Conservation (phyloP, 2,329 filamentous ascomycete genomes). For the Trichoderma sp. region DNA sequence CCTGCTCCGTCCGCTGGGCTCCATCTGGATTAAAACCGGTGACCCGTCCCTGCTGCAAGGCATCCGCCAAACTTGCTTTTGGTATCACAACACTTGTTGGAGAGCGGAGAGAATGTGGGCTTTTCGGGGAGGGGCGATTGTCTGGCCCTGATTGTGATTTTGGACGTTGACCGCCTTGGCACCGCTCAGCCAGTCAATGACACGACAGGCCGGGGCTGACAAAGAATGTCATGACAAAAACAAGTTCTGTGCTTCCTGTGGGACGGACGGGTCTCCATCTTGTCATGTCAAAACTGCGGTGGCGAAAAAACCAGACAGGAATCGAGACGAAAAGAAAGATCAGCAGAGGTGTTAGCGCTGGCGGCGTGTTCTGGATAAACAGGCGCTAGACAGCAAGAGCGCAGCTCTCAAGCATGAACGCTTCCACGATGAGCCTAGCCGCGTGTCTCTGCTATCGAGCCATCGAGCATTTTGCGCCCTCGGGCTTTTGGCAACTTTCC, state of each 20-base stretch:
- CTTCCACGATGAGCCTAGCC: slow-evolving; percentile 1
- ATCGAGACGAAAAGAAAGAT: neutral
- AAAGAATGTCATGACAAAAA: neutral
- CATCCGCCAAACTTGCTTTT: neutral
- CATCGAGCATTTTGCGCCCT: neutral
- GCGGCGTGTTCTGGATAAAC: neutral
- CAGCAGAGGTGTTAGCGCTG: slow-evolving; percentile 7
- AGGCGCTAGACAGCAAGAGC: neutral
- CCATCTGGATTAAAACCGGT: neutral
- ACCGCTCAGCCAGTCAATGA: neutral
- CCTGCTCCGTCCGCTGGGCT: neutral
- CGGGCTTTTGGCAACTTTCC: neutral
- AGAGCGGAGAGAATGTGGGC: neutral
- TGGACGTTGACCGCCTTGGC: neutral
- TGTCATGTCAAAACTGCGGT: slow-evolving; percentile 9
- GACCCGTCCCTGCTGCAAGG: slow-evolving; percentile 19
- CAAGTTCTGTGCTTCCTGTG: neutral
- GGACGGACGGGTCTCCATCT: slow-evolving; percentile 5
- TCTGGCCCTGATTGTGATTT: neutral
- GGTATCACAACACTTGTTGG: neutral
- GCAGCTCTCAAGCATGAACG: neutral
- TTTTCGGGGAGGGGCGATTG: neutral
- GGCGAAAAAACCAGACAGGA: neutral
- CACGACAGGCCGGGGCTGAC: neutral
- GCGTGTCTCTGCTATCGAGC: slow-evolving; percentile 7